These are phyloP conservation scores for Sphagnum magellanicum DNA, from an alignment of 228 moss, liverwort and hornwort species.

Conservation along the genomic window DNA sequence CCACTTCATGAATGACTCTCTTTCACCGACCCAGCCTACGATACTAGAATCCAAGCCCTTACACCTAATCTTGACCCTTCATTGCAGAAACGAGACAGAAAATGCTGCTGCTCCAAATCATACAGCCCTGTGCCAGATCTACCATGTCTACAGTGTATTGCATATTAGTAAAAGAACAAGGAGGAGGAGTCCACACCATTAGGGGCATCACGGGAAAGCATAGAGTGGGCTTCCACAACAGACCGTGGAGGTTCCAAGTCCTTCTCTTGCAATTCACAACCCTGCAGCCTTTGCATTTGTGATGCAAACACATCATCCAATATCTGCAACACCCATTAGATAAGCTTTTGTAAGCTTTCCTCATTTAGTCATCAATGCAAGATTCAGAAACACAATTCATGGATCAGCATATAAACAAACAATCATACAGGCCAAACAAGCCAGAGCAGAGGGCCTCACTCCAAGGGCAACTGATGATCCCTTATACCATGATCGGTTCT, in stretches of 20 bases:
- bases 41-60: no score
- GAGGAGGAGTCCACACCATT: slow-evolving; percentile 79
- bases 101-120: no score
- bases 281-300: slow-evolving; percentile 89
- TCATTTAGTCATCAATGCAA: background rate
- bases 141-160: slow-evolving; percentile 1
- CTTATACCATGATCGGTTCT: slow-evolving; percentile 87
- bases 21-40: no score
- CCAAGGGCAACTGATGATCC: slow-evolving; percentile 86
- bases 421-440: no score
- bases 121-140: no score
- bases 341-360: background rate
- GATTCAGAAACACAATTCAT: background rate
- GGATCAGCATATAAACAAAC: no score
- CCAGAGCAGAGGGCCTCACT: slow-evolving; percentile 25
- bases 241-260: slow-evolving; percentile 90
- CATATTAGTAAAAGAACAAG: slow-evolving; percentile 69
- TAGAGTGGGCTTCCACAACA: slow-evolving; percentile 80
- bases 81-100: no score
- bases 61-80: no score
- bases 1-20: no score
- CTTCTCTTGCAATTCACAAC: slow-evolving; percentile 79
- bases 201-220: slow-evolving; percentile 73
- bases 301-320: slow-evolving; percentile 89
- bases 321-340: slow-evolving; percentile 35